Conservation (phyloP, 2,329 filamentous ascomycete species). For the Fusarium cyanostomum region DNA sequence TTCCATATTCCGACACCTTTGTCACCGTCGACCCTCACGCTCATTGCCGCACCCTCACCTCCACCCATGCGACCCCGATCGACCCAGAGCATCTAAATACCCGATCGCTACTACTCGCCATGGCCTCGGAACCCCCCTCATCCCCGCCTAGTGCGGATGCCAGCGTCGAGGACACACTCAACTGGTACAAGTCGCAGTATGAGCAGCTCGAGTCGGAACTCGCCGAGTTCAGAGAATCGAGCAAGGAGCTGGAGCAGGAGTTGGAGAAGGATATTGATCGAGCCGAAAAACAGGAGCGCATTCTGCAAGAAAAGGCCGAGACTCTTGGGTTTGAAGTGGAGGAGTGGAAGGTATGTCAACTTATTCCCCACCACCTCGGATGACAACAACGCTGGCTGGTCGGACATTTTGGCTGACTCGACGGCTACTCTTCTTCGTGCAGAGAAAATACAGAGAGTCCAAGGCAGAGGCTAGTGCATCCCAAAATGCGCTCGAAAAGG, state of each 20-base stretch:
- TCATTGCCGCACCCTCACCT: slow-evolving; percentile 15
- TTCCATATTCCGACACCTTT: slow-evolving; percentile 6
- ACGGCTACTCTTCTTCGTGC: slow-evolving; percentile 27
- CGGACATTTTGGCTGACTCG: slow-evolving; percentile 15
- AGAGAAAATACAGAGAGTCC: slow-evolving; percentile 96
- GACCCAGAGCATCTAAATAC: slow-evolving; percentile 14
- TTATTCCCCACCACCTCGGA: neutral
- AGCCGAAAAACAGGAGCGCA: slow-evolving; percentile 90
- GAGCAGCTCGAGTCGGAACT: slow-evolving; percentile 91
- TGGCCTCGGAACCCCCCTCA: slow-evolving; percentile 67
- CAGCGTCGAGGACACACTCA: slow-evolving; percentile 76
- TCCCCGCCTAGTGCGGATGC: slow-evolving; percentile 67
- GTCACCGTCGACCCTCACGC: slow-evolving; percentile 17
- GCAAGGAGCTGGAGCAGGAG: slow-evolving; percentile 92
- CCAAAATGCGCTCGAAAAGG: slow-evolving; percentile 90
- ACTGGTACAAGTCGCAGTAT: slow-evolving; percentile 97
- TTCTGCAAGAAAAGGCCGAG: slow-evolving; percentile 88
- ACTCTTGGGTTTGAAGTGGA: slow-evolving; percentile 87
- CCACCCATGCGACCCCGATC: slow-evolving; percentile 28
- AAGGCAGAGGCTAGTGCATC: slow-evolving; percentile 87
- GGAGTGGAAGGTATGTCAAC: slow-evolving; percentile 87
- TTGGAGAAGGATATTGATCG: slow-evolving; percentile 96
- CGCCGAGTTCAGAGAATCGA: slow-evolving; percentile 92
- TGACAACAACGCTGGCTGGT: neutral
- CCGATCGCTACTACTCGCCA: slow-evolving; percentile 43